A percentile compares a stretch with the other conserved stretches of the same genome.
Evolutionary conservation across 306 rosid genomes (phyloP).

Genomic region (Elaeagnus macrophylla): DNA sequence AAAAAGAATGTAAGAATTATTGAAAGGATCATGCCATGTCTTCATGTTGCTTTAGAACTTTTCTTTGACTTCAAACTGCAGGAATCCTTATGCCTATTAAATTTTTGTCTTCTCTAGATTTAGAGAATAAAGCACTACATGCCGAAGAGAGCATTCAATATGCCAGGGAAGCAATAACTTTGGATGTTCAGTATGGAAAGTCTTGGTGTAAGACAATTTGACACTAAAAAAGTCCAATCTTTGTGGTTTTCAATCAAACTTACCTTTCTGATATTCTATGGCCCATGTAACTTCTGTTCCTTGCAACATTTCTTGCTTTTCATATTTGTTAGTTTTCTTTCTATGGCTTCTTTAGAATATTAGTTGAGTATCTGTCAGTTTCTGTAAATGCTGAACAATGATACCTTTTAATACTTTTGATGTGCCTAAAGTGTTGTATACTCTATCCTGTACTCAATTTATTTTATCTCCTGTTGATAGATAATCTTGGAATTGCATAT

Average conservation of each 20-base stretch:
- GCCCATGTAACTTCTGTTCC: neutral
- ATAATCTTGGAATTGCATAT: constrained; percentile 89
- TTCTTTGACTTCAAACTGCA: constrained; percentile 10
- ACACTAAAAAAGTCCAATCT: neutral
- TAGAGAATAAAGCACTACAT: constrained; percentile 69
- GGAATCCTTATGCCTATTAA: constrained; percentile 9
- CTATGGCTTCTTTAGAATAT: neutral
- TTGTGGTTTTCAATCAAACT: constrained; percentile 3
- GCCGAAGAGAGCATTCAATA: constrained; percentile 90
- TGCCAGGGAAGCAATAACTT: constrained; percentile 79
- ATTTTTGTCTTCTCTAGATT: constrained; percentile 33
- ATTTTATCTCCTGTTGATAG: constrained; percentile 33
- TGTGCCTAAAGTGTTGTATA: too few relatives aligned
- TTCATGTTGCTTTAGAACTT: neutral
- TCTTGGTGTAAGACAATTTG: constrained; percentile 75
- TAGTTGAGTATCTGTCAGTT: neutral
- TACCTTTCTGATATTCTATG: neutral
- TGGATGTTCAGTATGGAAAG: constrained; percentile 89
- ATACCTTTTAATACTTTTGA: neutral
- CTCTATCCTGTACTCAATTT: neutral
- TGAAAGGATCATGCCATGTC: too few relatives aligned
- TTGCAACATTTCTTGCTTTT: neutral
- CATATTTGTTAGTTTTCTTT: constrained; percentile 3
- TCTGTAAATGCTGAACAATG: neutral
- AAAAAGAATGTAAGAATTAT: too few relatives aligned